Conservation (phyloP, 2,329 filamentous ascomycete species). For the Leptographium galeiforme region DNA sequence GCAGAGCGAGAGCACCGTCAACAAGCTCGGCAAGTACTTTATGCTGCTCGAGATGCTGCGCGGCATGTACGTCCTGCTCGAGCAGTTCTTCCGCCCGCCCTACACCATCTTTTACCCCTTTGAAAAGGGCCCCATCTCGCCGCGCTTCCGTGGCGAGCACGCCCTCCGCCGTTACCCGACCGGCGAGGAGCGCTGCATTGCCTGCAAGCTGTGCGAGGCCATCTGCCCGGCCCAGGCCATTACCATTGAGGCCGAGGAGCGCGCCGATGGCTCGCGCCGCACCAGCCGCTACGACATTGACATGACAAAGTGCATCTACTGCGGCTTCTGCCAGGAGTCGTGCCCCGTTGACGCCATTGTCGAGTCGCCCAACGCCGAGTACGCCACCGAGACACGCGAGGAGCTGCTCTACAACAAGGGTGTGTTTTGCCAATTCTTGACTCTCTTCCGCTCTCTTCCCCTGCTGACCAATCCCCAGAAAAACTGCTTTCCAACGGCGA, state of each 20-base stretch:
- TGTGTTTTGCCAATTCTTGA: conserved; percentile 15
- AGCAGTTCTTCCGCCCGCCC: conserved; percentile 98
- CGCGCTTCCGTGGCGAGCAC: conserved; percentile 95
- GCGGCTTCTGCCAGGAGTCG: conserved; percentile 96
- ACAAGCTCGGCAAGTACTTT: conserved; percentile 87
- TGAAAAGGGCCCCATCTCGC: conserved; percentile 96
- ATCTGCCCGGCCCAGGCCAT: conserved; percentile 97
- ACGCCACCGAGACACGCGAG: conserved; percentile 60
- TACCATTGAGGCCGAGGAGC: conserved; percentile 97
- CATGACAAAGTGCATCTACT: conserved; percentile 99
- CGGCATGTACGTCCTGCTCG: conserved; percentile 94
- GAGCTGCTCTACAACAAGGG: conserved; percentile 95
- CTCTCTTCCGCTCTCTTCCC: not conserved
- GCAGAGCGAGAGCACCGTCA: conserved; percentile 60
- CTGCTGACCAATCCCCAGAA: conserved; percentile 30
- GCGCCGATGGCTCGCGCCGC: conserved; percentile 84
- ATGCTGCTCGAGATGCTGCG: conserved; percentile 89
- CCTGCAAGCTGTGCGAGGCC: conserved; percentile 98
- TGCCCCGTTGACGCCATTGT: conserved; percentile 92
- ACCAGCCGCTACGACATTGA: conserved; percentile 98
- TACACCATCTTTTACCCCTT: conserved; percentile 99
- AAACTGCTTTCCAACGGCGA: conserved; percentile 81
- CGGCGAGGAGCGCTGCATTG: conserved; percentile 97
- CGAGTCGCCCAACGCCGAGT: conserved; percentile 50
- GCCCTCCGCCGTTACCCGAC: conserved; percentile 91